Base-by-base conservation (phyloP, 345 rosid genomes). In the Chamaenerion angustifolium region DNA sequence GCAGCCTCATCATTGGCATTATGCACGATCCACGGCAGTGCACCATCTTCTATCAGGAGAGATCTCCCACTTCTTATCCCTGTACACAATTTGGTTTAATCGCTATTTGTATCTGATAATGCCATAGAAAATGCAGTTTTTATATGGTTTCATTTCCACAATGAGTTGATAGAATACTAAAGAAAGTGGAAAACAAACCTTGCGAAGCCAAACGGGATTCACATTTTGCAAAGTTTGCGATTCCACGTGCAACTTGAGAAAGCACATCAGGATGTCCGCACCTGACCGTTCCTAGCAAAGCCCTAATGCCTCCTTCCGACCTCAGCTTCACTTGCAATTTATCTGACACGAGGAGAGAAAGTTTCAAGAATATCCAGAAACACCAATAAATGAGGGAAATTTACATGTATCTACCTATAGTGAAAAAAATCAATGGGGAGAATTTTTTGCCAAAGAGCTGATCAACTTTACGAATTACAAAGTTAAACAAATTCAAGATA, bases 21-120 rank as follows among this genome's bases (percentile, higher is more conserved):
- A 59, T 87, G 88, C 25, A 92, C 95, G 43, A 92, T 87, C 98
- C 98, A 87, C 40, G 89, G 93, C 67, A 92, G 96, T 41, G 80
- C 87, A 40, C 90, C 88, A 53, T 92, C 98, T 62, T 84, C 95
- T 16, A 92, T 78, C 52, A 92, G 72, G 59, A 87, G 73, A 8
- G 98, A 87, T 68, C 76, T 84, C 40, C 90, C 84, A 21, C 71
- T 70, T 73, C 71, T 87, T 42, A 63, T 65, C 61, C 98, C 96
- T 90, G 68, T 48, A 49, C 16, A 9, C 0, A 45, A 35, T 31
- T 25, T 17, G 18, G 45, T 17, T 10, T 14, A 49, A 23, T 37
- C 16, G 37, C 27, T 13, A n/a, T 67, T 54, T 65, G 64, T 37
- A 55, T 62, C 37, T 56, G 49, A 65, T 21, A 21, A 0, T 21